Conservation (phyloP, 2,329 filamentous ascomycete genomes). For the Xylariaceae sp. region DNA sequence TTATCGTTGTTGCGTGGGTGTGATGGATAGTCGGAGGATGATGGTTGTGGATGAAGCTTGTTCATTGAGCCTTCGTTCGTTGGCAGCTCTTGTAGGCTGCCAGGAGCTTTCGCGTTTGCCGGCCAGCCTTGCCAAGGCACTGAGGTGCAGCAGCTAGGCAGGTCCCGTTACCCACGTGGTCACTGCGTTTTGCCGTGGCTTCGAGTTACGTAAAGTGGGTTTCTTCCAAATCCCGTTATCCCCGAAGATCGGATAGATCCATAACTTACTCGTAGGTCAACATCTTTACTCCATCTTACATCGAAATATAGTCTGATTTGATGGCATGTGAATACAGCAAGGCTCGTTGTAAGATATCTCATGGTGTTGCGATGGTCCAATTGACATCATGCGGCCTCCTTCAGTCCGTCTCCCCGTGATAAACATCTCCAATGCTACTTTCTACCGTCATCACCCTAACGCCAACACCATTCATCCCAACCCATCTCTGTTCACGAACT, state of each 20-base stretch:
- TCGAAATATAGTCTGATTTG: background rate
- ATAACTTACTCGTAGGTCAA: conserved; percentile 3
- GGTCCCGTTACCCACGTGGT: conserved; percentile 12
- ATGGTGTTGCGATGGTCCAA: conserved; percentile 21
- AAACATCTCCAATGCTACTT: conserved; percentile 75
- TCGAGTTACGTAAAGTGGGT: conserved; percentile 12
- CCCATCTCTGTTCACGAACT: conserved; percentile 70
- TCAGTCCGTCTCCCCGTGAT: conserved; percentile 61
- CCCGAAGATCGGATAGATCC: conserved; percentile 26
- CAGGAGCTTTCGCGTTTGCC: conserved; percentile 35
- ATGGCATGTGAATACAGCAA: background rate
- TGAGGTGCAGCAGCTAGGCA: conserved; percentile 11
- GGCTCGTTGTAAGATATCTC: background rate
- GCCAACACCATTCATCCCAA: conserved; percentile 57
- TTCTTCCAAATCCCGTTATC: conserved; percentile 13
- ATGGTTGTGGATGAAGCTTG: conserved; percentile 1
- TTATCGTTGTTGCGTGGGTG: background rate
- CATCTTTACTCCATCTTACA: background rate
- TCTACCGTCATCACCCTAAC: conserved; percentile 76
- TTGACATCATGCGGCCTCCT: conserved; percentile 42
- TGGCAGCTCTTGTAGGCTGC: conserved; percentile 31
- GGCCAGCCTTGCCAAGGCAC: conserved; percentile 32
- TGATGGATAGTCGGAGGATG: conserved; percentile 5
- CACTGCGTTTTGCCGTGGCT: conserved; percentile 10
- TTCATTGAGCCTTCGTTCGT: background rate